Percentiles rank a stretch among this genome's conserved stretches.
Conservation (phyloP, 345 rosid genomes). For the Citrus unshiu region DNA sequence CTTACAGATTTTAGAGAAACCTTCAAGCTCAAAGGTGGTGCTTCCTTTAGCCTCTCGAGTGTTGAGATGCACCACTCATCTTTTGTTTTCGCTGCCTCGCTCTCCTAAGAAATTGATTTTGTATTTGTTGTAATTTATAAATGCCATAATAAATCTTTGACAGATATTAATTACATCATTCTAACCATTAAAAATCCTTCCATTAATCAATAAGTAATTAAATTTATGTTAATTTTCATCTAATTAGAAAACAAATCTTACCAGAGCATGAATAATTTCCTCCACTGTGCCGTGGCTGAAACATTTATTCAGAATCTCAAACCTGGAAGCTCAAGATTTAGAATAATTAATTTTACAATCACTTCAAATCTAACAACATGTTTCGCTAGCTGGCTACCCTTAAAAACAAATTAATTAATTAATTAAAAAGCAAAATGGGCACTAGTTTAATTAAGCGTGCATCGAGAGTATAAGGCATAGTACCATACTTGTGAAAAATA, state of each 20-base stretch:
- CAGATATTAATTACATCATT: too few relatives aligned
- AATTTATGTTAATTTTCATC: too few relatives aligned
- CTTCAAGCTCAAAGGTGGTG: constrained; percentile 24
- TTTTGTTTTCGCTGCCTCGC: constrained; percentile 7
- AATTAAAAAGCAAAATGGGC: neutral
- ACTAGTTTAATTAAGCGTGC: neutral
- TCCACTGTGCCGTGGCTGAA: neutral
- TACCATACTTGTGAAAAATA: neutral
- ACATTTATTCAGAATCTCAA: constrained; percentile 1
- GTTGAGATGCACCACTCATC: constrained; percentile 18
- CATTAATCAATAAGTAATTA: too few relatives aligned
- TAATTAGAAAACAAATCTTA: neutral
- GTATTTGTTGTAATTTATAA: neutral
- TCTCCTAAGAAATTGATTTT: constrained; percentile 1
- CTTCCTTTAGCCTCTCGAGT: constrained; percentile 8
- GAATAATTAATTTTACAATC: neutral
- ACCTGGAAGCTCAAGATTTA: neutral
- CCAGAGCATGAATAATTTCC: constrained; percentile 1
- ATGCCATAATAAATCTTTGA: neutral
- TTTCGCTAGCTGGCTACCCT: neutral
- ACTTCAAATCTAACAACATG: neutral
- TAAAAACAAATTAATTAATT: too few relatives aligned
- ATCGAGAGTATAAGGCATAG: too few relatives aligned
- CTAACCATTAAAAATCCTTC: too few relatives aligned
- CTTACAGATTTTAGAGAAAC: constrained; percentile 17